These are phyloP conservation scores for Microsporum ferrugineum DNA, from an alignment of 2,329 filamentous ascomycete genomes.

Conservation along the genomic window DNA sequence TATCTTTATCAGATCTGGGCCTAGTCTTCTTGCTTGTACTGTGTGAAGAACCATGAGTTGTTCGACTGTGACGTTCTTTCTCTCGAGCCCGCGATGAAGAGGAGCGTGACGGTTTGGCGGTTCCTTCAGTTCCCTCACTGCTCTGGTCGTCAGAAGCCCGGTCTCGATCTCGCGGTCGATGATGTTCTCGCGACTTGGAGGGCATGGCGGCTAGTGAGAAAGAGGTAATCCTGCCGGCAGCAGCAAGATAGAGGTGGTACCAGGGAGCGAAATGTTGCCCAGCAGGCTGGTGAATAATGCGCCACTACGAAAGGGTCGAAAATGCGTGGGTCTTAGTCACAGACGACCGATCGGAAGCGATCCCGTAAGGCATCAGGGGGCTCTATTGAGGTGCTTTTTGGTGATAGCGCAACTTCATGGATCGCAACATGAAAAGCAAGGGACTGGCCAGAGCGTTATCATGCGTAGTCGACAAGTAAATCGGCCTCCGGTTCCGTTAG, in stretches of 20 bases:
- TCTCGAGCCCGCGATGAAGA: neutral
- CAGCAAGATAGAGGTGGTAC: neutral
- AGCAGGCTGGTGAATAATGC: slow-evolving; percentile 1
- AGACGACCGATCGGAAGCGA: slow-evolving; percentile 6
- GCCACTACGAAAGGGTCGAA: slow-evolving; percentile 1
- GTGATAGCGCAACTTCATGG: slow-evolving; percentile 2
- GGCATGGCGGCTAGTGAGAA: slow-evolving; percentile 24
- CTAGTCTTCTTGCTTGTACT: slow-evolving; percentile 14
- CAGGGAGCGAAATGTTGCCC: neutral
- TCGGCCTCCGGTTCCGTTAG: neutral
- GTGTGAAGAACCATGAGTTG: slow-evolving; percentile 19
- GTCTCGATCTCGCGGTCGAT: slow-evolving; percentile 25
- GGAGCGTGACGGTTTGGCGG: slow-evolving; percentile 4
- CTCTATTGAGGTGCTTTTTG: slow-evolving; percentile 5
- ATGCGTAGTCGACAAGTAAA: slow-evolving; percentile 1
- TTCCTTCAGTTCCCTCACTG: slow-evolving; percentile 15
- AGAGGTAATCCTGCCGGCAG: neutral
- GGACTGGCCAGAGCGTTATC: neutral
- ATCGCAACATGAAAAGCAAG: slow-evolving; percentile 2
- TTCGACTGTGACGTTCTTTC: slow-evolving; percentile 19
- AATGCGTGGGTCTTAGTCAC: slow-evolving; percentile 1
- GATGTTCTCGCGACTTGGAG: slow-evolving; percentile 28
- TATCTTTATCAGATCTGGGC: slow-evolving; percentile 22
- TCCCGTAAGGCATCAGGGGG: slow-evolving; percentile 10
- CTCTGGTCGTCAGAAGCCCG: slow-evolving; percentile 19